Conservation (phyloP, 768 basidiomycete genomes). For the Ramaria sp. region DNA sequence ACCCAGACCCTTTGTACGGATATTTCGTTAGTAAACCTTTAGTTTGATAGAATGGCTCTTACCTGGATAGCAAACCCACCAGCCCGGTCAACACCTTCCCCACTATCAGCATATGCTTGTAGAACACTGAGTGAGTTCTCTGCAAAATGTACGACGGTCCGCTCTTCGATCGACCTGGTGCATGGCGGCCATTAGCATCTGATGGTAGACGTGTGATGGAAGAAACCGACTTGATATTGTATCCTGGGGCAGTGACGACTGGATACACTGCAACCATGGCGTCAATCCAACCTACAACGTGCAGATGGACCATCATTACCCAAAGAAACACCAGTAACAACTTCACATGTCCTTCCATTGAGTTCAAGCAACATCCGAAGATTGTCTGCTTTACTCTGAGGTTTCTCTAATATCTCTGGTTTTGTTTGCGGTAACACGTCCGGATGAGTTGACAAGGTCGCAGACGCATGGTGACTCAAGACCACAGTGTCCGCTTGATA, state of each 20-base stretch:
- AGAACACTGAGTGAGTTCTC: conserved; percentile 50
- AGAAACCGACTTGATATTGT: conserved; percentile 47
- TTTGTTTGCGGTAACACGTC: conserved; percentile 36
- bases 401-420: conserved; percentile 88
- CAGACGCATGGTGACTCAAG: conserved; percentile 61
- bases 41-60: conserved; percentile 10
- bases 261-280: conserved; percentile 47
- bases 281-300: not conserved
- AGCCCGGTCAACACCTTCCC: conserved; percentile 79
- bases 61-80: conserved; percentile 96
- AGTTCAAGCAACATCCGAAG: conserved; percentile 79
- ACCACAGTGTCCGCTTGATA: conserved; percentile 86
- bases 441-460: conserved; percentile 44
- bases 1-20: conserved; percentile 53
- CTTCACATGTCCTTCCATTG: conserved; percentile 80
- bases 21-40: not conserved
- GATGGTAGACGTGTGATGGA: not conserved
- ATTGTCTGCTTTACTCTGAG: conserved; percentile 66
- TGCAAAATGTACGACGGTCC: conserved; percentile 66
- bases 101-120: conserved; percentile 72
- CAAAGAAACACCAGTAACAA: conserved; percentile 82
- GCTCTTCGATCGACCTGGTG: conserved; percentile 62
- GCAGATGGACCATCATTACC: conserved; percentile 38
- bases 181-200: not conserved
- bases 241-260: conserved; percentile 65